Percentiles rank a stretch among this genome's conserved stretches.
These are phyloP conservation scores for Neofusicoccum laricinum DNA, from an alignment of 2,329 filamentous ascomycete species.

Conservation along the genomic window DNA sequence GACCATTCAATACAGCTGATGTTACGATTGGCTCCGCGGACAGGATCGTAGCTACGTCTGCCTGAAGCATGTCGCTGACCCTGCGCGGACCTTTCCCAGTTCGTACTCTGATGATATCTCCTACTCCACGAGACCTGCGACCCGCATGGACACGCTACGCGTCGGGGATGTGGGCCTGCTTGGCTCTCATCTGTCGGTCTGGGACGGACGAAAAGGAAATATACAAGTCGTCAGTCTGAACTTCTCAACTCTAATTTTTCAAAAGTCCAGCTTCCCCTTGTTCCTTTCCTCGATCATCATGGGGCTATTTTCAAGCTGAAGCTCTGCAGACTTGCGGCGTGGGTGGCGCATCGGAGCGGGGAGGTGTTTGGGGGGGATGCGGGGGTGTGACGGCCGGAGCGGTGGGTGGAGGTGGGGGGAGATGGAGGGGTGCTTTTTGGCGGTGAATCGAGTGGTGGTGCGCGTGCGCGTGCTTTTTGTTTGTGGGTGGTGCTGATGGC, in stretches of 20 bases:
- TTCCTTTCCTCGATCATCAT: background rate
- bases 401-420: conserved; percentile 16
- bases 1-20: background rate
- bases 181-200: background rate
- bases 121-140: background rate
- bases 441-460: background rate
- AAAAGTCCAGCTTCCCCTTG: too few species aligned
- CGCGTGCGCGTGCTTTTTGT: too few species aligned
- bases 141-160: background rate
- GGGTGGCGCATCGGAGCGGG: conserved; percentile 22
- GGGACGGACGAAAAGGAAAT: too few species aligned
- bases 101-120: background rate
- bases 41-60: background rate
- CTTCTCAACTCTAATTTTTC: too few species aligned
- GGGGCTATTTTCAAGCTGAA: background rate
- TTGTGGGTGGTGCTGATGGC: background rate
- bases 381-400: conserved; percentile 13
- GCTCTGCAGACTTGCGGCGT: conserved; percentile 15
- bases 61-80: background rate
- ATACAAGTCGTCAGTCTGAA: too few species aligned
- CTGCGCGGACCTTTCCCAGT: background rate
- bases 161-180: background rate
- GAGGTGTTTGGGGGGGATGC: conserved; percentile 11
- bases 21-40: too few species aligned
- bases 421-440: background rate